Evolutionary conservation across 768 basidiomycete species (phyloP), one percentile per base, ranked within the genome.

Genomic region (Leccinum barrowsii): DNA sequence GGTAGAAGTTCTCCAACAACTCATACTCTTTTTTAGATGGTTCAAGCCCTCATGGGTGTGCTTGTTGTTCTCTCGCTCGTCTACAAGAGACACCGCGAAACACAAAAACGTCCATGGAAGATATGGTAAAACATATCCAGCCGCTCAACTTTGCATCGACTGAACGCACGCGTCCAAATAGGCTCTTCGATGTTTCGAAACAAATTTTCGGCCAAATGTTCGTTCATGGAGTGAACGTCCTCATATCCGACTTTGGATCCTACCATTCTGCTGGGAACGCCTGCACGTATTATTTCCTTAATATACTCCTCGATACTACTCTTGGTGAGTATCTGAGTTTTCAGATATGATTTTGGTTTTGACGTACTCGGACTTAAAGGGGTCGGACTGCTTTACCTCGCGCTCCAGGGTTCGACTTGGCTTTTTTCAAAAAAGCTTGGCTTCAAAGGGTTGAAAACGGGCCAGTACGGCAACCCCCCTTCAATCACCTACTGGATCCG

Each of bases 151-250:
- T 22, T 24, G 12, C 34, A 48, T 57, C n/a, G n/a, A 30, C 63
- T 65, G 46, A 63, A 30, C 13, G n/a, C n/a, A 22, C 37, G 6
- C 51, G 17, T 48, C 37, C 37, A 8, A 40, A 40, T 30, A 93
- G 91, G 93, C 69, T 90, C n/a, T 94, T 91, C 71, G 94, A 97
- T 66, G 90, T 97, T 5, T 88, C 87, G 2, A 97, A 97, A 72
- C 95, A 98, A 77, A 76, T 97, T 55, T 80, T 90, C 13, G 96
- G 92, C 49, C 89, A 91, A 67, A 78, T 88, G 77, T 88, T 90
- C 66, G 84, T 94, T 4, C 92, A 94, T 67, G 82, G 81, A 3
- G 76, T 83, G 46, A 94, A 94, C 69, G 81, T 94, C 21, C 75
- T 93, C 35, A 84, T 92, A 52, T 94, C 94, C 26, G 85, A 85